Evolutionary conservation across 345 rosid genomes (phyloP), one percentile per base, ranked within the genome.

Genomic region (Durio zibethinus): DNA sequence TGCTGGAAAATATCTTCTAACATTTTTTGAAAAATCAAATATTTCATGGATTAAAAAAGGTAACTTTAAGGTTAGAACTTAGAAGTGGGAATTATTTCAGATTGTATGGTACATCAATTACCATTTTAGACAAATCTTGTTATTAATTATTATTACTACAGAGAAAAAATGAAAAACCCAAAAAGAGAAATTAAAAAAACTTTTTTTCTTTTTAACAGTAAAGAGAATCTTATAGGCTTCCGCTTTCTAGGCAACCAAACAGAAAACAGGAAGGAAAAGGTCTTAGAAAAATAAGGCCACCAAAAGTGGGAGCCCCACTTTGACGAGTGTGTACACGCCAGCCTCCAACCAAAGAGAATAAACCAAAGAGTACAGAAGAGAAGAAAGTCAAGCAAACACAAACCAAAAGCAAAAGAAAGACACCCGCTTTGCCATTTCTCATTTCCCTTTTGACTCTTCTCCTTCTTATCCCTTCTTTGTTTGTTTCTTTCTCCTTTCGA

Each of bases 271-370:
- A 42, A 42, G 21, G 36, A 68, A 61, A 62, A 61, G 62, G 50
- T 9, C 21, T 25, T 43, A n/a, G 45, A 75, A 33, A 25, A 78
- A 35, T 29, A 10, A 62, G 31, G 76, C 73, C 78, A 70, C 72
- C 79, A 27, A 20, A 70, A 18, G 29, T 36, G 23, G 52, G 47
- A 56, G 31, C 10, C 72, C 59, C 77, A 68, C 61, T 43, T 36
- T 72, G 53, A 76, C 67, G 82, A 67, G 72, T 75, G 59, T 9
- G 61, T 54, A 64, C 83, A 79, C 80, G 83, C 88, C 69, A 67
- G 29, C 29, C 43, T 61, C 65, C 79, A 65, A 65, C 60, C 79
- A 60, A 71, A 71, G 57, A 74, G 23, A 71, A 62, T 12, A 65
- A 43, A 27, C 65, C 7, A 18, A 40, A 16, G 21, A 10, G 29